A percentile compares a stretch with the other conserved stretches of the same genome.
phyloP scores from a whole-genome alignment of 78 protist genomes.

The Isochrysis galbana region DNA sequence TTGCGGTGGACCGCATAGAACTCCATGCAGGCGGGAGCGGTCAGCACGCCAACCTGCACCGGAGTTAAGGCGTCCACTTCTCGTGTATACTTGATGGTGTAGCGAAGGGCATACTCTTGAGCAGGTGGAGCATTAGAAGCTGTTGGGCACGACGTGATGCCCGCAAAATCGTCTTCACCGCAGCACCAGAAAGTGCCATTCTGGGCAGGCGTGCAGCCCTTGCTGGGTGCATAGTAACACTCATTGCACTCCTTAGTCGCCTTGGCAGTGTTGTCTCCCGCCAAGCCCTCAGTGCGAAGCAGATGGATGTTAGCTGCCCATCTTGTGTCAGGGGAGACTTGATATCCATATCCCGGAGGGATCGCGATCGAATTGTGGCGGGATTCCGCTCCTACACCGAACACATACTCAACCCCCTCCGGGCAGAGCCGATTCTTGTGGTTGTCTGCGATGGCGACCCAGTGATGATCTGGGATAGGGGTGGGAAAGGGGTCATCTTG shows the following conservation, averaged over 20 bases:
- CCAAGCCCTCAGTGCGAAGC: neutral
- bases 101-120: neutral
- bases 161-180: neutral
- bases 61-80: neutral
- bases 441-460: neutral
- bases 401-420: neutral
- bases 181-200: neutral
- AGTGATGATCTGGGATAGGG: too few relatives aligned
- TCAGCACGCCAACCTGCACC: neutral
- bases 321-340: neutral
- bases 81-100: neutral
- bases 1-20: neutral
- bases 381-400: neutral
- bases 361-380: neutral
- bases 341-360: neutral
- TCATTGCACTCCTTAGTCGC: conserved; percentile 13
- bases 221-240: conserved; percentile 1
- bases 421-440: neutral
- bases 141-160: neutral
- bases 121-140: neutral
- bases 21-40: neutral
- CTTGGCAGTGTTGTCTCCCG: neutral
- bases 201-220: conserved; percentile 8
- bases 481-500: too few relatives aligned
- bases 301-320: conserved; percentile 9